Conservation (phyloP, 2,329 filamentous ascomycete species). For the Colletotrichum filicis region DNA sequence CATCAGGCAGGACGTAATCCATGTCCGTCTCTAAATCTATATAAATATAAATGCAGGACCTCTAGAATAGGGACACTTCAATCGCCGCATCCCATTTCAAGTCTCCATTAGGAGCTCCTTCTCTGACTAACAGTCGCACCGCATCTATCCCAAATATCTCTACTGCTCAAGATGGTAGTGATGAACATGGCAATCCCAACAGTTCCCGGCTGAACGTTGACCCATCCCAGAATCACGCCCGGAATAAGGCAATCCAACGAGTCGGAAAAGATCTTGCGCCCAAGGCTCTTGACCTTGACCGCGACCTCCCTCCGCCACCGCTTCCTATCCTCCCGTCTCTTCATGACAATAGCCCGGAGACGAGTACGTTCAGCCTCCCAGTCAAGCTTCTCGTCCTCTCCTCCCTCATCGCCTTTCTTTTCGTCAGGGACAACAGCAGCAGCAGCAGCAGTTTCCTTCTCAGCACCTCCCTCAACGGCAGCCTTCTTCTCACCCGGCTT, state of each 20-base stretch:
- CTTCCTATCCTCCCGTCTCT: slow-evolving; percentile 46
- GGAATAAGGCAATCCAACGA: slow-evolving; percentile 72
- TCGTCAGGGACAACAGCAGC: not conserved
- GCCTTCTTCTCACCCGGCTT: slow-evolving; percentile 30
- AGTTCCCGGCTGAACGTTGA: slow-evolving; percentile 59
- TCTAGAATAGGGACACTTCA: not conserved
- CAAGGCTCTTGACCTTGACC: slow-evolving; percentile 47
- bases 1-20: not conserved
- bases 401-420: slow-evolving; percentile 20
- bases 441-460: slow-evolving; percentile 35
- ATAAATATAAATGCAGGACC: not conserved
- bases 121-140: slow-evolving; percentile 4
- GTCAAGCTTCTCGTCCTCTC: slow-evolving; percentile 28
- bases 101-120: not conserved
- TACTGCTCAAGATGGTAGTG: slow-evolving; percentile 70
- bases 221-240: slow-evolving; percentile 69
- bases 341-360: slow-evolving; percentile 46
- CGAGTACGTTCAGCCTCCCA: slow-evolving; percentile 47
- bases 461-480: not conserved
- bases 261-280: slow-evolving; percentile 65
- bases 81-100: slow-evolving; percentile 29
- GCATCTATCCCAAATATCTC: slow-evolving; percentile 70
- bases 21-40: not conserved
- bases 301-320: slow-evolving; percentile 43
- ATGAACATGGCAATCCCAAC: slow-evolving; percentile 69